These are phyloP conservation scores for Sambucus nigra DNA, from an alignment of 129 eudicot genomes.

Conservation along the genomic window DNA sequence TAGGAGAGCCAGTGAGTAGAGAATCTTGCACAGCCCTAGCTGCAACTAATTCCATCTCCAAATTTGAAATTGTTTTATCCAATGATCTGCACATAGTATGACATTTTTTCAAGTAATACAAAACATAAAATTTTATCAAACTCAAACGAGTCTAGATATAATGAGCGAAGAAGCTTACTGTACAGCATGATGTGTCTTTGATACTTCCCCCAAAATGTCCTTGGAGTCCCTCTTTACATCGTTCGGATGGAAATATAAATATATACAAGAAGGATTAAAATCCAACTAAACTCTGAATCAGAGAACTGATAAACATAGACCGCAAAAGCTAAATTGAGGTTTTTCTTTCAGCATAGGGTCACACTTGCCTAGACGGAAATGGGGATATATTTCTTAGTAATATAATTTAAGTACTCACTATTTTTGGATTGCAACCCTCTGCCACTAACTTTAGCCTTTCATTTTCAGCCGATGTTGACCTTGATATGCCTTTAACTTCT, in stretches of 20 bases:
- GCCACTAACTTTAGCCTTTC: slow-evolving; percentile 49
- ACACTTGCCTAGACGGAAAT: too few relatives aligned
- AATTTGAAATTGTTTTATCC: slow-evolving; percentile 68
- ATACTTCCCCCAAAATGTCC: slow-evolving; percentile 44
- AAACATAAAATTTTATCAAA: background rate
- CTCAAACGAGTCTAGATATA: background rate
- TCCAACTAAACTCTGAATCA: background rate
- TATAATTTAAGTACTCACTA: slow-evolving; percentile 41
- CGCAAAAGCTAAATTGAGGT: background rate
- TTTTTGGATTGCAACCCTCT: slow-evolving; percentile 48
- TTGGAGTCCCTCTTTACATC: slow-evolving; percentile 34
- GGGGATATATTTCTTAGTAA: background rate
- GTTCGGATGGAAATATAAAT: slow-evolving; percentile 24
- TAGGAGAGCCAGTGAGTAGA: slow-evolving; percentile 51
- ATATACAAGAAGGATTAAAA: background rate
- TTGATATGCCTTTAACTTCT: slow-evolving; percentile 57
- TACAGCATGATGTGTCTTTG: slow-evolving; percentile 52
- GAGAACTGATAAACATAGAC: background rate
- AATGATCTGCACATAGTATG: slow-evolving; percentile 31
- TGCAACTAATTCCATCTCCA: slow-evolving; percentile 94
- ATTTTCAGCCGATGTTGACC: slow-evolving; percentile 32
- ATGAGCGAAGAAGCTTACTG: slow-evolving; percentile 39
- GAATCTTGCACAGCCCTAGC: slow-evolving; percentile 91
- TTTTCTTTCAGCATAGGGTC: background rate
- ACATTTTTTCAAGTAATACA: background rate